phyloP scores from a whole-genome alignment of 1,139 yeast genomes.

The Eremothecium sinecaudum region DNA sequence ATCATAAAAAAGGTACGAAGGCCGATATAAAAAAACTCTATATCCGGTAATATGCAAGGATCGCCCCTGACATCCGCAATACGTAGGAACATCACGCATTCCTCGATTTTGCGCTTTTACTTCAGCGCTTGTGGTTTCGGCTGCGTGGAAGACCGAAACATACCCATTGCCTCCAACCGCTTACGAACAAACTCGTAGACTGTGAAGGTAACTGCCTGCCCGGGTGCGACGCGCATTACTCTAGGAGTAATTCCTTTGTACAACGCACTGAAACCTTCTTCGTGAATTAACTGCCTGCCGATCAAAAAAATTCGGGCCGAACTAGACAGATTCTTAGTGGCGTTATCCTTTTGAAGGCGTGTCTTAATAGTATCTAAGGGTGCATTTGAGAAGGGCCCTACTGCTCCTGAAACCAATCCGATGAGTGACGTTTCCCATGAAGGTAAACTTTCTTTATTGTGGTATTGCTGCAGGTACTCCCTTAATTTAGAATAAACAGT shows the following conservation, averaged over 20 bases:
- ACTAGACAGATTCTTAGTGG: conserved; percentile 61
- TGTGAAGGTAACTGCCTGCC: conserved; percentile 97
- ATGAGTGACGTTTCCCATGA: conserved; percentile 89
- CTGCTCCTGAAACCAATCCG: conserved; percentile 90
- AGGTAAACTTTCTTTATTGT: conserved; percentile 57
- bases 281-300: conserved; percentile 70
- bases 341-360: conserved; percentile 86
- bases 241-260: conserved; percentile 98
- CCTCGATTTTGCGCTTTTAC: no score
- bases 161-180: conserved; percentile 43
- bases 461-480: conserved; percentile 58
- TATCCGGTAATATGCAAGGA: no score
- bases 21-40: no score
- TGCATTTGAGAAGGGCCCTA: conserved; percentile 96
- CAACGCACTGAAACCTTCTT: conserved; percentile 80
- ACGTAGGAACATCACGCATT: no score
- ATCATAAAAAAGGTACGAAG: no score
- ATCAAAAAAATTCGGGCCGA: conserved; percentile 62
- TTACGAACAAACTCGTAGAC: conserved; percentile 85
- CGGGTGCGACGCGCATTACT: conserved; percentile 98
- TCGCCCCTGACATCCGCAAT: no score
- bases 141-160: conserved; percentile 3
- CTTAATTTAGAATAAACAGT: conserved; percentile 86
- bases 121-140: conserved; percentile 1
- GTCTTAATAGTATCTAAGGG: conserved; percentile 97